Conservation (phyloP, 352 stramenopile species). For the Pythium coloratum region DNA sequence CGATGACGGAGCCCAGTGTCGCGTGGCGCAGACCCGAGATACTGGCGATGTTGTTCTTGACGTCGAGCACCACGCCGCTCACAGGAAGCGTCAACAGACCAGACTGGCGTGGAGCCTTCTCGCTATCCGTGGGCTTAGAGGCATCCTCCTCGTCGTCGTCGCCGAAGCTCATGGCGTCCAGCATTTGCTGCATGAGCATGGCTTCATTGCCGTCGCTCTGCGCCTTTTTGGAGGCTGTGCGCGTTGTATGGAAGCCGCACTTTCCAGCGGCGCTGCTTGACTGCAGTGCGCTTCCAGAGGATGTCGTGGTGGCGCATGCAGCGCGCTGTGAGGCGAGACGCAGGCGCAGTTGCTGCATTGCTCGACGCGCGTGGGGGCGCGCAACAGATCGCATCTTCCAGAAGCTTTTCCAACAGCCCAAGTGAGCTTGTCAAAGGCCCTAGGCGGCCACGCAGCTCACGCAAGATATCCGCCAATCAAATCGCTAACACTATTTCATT, state of each 20-base stretch:
- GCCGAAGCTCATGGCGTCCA: slow-evolving; percentile 62
- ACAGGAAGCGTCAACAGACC: slow-evolving; percentile 38
- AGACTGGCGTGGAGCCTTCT: slow-evolving; percentile 14
- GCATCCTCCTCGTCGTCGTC: slow-evolving; percentile 25
- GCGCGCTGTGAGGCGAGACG: not conserved
- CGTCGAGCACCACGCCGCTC: slow-evolving; percentile 54
- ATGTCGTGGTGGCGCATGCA: not conserved
- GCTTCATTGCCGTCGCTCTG: slow-evolving; percentile 49
- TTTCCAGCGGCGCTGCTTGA: too few relatives aligned
- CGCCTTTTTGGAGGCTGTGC: slow-evolving; percentile 19
- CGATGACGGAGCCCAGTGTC: slow-evolving; percentile 69
- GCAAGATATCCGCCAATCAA: slow-evolving; percentile 3
- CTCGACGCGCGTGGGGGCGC: not conserved
- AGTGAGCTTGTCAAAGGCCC: slow-evolving; percentile 1
- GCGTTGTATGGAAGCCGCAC: slow-evolving; percentile 17
- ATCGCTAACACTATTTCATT: not conserved
- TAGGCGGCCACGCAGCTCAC: not conserved
- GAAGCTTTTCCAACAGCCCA: not conserved
- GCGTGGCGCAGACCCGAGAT: slow-evolving; percentile 75
- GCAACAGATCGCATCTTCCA: not conserved
- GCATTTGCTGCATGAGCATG: slow-evolving; percentile 65
- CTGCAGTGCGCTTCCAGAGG: not conserved
- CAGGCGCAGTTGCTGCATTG: not conserved
- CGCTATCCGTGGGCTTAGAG: slow-evolving; percentile 8
- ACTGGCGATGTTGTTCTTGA: slow-evolving; percentile 71